A percentile compares a stretch with the other conserved stretches of the same genome.
Conservation (phyloP, 1,139 yeast species). For the Magnusiomyces suaveolens region DNA sequence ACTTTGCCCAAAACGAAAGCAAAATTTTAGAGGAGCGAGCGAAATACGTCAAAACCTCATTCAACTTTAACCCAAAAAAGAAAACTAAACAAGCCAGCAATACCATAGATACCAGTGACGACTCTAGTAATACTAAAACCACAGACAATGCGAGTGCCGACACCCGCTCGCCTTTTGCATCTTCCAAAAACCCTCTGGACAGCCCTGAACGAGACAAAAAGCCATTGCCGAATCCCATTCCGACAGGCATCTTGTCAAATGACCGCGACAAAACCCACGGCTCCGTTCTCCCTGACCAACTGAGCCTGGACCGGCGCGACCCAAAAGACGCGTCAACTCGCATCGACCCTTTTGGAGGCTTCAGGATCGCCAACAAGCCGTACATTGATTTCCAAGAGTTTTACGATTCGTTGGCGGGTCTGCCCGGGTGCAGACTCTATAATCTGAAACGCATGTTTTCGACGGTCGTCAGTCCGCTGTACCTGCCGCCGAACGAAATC, state of each 20-base stretch:
- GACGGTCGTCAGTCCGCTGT: conserved; percentile 61
- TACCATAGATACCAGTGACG: too few species aligned
- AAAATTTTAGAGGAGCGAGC: background rate
- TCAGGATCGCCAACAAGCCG: conserved; percentile 23
- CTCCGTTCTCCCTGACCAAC: background rate
- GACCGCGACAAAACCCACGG: background rate
- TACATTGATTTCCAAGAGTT: conserved; percentile 33
- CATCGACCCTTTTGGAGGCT: conserved; percentile 19
- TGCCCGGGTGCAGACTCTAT: conserved; percentile 8
- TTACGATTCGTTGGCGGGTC: conserved; percentile 16
- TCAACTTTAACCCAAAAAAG: background rate
- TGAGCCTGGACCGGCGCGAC: background rate
- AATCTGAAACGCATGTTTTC: conserved; percentile 23
- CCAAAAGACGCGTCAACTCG: conserved; percentile 6
- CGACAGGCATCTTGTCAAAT: background rate
- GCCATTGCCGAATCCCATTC: too few species aligned
- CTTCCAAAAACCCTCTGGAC: too few species aligned
- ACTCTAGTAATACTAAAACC: too few species aligned
- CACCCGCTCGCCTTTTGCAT: too few species aligned
- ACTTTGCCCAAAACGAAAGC: background rate
- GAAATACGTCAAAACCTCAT: background rate
- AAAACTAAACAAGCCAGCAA: background rate
- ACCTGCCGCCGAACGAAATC: conserved; percentile 54
- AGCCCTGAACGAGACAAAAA: too few species aligned
- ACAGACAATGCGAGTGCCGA: too few species aligned